These are phyloP conservation scores for Gelatoporia subvermispora DNA, from an alignment of 768 basidiomycete genomes.

Conservation along the genomic window DNA sequence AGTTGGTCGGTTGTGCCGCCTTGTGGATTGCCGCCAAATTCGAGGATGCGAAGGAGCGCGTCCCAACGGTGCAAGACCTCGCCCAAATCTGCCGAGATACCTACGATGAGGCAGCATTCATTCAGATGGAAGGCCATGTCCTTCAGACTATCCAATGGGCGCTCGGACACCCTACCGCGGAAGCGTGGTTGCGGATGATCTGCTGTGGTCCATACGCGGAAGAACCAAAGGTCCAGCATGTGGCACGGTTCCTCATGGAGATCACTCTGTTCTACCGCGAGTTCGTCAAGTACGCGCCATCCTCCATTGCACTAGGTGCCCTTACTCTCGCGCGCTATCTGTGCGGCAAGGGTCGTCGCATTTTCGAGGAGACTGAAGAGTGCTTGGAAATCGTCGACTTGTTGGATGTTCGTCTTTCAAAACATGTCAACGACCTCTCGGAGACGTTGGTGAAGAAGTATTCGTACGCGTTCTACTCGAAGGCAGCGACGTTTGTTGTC, in stretches of 20 bases:
- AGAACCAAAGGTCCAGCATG: slow-evolving; percentile 87
- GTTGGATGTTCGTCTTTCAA: slow-evolving; percentile 81
- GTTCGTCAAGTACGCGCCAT: slow-evolving; percentile 82
- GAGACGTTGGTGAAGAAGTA: slow-evolving; percentile 98
- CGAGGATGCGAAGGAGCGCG: slow-evolving; percentile 97
- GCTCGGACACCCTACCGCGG: slow-evolving; percentile 95
- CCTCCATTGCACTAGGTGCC: slow-evolving; percentile 84
- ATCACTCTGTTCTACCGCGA: slow-evolving; percentile 97
- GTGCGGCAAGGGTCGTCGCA: slow-evolving; percentile 71
- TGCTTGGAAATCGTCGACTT: slow-evolving; percentile 79
- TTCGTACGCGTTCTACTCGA: slow-evolving; percentile 94
- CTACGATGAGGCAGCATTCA: slow-evolving; percentile 95
- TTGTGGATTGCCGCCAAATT: slow-evolving; percentile 99
- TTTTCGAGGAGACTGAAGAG: slow-evolving; percentile 82
- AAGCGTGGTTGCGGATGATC: slow-evolving; percentile 90
- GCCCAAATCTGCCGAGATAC: slow-evolving; percentile 93
- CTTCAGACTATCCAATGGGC: slow-evolving; percentile 95
- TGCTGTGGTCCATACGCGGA: slow-evolving; percentile 74
- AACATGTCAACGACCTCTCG: slow-evolving; percentile 88
- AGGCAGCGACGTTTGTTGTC: slow-evolving; percentile 88
- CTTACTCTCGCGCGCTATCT: slow-evolving; percentile 86
- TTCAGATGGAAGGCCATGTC: slow-evolving; percentile 99
- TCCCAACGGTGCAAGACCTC: slow-evolving; percentile 92
- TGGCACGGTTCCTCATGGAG: slow-evolving; percentile 98
- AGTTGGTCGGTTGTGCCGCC: slow-evolving; percentile 96